phyloP scores from a whole-genome alignment of 208 protist species.

The Herpetomonas samuelpessoai region DNA sequence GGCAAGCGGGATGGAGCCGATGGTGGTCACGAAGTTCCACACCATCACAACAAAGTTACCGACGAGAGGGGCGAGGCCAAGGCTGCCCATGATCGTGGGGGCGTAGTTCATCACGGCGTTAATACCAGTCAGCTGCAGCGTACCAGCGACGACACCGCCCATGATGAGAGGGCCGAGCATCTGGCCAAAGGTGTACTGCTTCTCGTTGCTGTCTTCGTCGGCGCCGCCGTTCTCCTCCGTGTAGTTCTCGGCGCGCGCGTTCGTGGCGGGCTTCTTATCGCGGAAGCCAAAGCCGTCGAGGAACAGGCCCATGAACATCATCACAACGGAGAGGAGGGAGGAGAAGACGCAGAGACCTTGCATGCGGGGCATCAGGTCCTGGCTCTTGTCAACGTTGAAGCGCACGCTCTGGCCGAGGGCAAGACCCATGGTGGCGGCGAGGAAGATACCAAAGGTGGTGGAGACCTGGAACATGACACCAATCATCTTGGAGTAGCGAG shows the following conservation, averaged over 20 bases:
- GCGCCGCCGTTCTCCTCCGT: slow-evolving; percentile 11
- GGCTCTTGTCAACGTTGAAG: slow-evolving; percentile 15
- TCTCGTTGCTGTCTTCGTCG: slow-evolving; percentile 17
- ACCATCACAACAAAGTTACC: slow-evolving; percentile 84
- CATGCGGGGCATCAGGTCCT: slow-evolving; percentile 24
- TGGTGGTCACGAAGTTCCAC: slow-evolving; percentile 87
- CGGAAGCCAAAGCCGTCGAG: slow-evolving; percentile 6
- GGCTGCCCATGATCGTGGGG: slow-evolving; percentile 65
- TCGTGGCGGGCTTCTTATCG: slow-evolving; percentile 7
- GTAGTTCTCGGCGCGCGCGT: slow-evolving; percentile 7
- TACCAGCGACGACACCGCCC: slow-evolving; percentile 43
- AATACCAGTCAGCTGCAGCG: slow-evolving; percentile 83
- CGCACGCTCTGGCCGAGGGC: slow-evolving; percentile 19
- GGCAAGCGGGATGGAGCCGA: slow-evolving; percentile 67
- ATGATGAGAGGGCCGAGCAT: slow-evolving; percentile 54
- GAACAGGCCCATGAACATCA: slow-evolving; percentile 26
- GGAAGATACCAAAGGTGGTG: slow-evolving; percentile 55
- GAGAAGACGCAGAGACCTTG: slow-evolving; percentile 33
- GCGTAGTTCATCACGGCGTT: slow-evolving; percentile 90
- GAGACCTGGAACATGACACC: slow-evolving; percentile 52
- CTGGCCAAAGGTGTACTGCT: slow-evolving; percentile 47
- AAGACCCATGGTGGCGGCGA: slow-evolving; percentile 41
- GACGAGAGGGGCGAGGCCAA: slow-evolving; percentile 58
- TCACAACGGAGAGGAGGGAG: slow-evolving; percentile 18
- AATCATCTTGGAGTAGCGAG: slow-evolving; percentile 21